These are phyloP conservation scores for Lindgomyces ingoldianus DNA, from an alignment of 495 filamentous ascomycete species.

Conservation along the genomic window DNA sequence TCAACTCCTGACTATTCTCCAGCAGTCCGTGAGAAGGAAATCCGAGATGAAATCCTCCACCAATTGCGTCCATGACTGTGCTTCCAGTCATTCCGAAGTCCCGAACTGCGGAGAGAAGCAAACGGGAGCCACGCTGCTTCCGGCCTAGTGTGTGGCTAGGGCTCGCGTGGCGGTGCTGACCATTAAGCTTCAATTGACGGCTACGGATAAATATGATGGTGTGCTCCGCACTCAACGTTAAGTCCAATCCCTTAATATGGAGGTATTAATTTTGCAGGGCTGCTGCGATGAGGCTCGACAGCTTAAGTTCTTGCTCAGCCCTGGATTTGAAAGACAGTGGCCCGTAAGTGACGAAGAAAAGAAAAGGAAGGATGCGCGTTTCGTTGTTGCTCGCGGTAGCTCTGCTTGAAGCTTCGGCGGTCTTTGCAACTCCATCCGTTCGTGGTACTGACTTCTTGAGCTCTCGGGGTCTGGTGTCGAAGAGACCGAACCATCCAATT, in stretches of 20 bases:
- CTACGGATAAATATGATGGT: slow-evolving; percentile 12
- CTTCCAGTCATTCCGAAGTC: too few species aligned
- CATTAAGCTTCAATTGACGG: background rate
- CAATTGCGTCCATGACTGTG: background rate
- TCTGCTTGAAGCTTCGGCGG: slow-evolving; percentile 26
- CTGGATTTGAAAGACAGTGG: too few species aligned
- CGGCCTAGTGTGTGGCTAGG: slow-evolving; percentile 1
- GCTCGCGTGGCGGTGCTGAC: background rate
- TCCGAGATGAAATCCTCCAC: slow-evolving; percentile 17
- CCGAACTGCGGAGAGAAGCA: slow-evolving; percentile 1
- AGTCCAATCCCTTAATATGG: background rate
- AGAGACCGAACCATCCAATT: slow-evolving; percentile 21
- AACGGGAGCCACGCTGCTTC: background rate
- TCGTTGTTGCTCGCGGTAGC: slow-evolving; percentile 10
- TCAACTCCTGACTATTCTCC: background rate
- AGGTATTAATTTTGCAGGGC: slow-evolving; percentile 6
- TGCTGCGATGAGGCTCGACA: slow-evolving; percentile 8
- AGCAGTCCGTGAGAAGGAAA: background rate
- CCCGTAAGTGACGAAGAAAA: background rate
- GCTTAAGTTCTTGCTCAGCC: background rate
- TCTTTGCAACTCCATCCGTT: slow-evolving; percentile 16
- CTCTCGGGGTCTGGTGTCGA: background rate
- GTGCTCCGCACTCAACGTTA: background rate
- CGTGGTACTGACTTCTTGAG: background rate
- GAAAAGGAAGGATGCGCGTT: slow-evolving; percentile 8